Evolutionary conservation across 495 filamentous ascomycete genomes (phyloP).

Genomic region (Durotheca rogersii): DNA sequence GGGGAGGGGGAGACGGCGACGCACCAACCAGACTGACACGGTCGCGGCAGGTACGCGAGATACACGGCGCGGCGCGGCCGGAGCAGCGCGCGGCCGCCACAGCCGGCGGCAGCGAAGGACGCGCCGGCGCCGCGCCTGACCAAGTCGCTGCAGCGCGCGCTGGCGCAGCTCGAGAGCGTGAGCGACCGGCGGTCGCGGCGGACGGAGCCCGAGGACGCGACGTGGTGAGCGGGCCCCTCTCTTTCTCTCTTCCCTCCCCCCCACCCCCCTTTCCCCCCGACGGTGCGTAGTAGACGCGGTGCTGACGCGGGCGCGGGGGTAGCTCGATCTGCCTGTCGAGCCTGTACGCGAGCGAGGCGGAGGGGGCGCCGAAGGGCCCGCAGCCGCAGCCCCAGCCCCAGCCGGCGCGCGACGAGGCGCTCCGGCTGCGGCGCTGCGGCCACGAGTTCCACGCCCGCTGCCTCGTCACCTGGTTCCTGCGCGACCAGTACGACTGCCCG

Average conservation of each 20-base stretch:
- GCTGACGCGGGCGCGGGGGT: background rate
- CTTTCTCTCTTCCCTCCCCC: too few species aligned
- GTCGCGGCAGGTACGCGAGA: conserved; percentile 3
- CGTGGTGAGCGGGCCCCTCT: conserved; percentile 17
- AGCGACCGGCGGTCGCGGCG: conserved; percentile 12
- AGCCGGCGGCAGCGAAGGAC: too few species aligned
- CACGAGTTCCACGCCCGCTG: conserved; percentile 33
- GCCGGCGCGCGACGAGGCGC: conserved; percentile 19
- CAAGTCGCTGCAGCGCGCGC: conserved; percentile 16
- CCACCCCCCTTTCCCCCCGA: too few species aligned
- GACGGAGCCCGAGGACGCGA: conserved; percentile 14
- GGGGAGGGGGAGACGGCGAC: too few species aligned
- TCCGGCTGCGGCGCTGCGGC: conserved; percentile 25
- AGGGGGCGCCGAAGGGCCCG: background rate
- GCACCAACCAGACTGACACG: too few species aligned
- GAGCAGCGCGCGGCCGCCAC: too few species aligned
- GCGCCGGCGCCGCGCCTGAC: conserved; percentile 5
- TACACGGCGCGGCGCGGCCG: too few species aligned
- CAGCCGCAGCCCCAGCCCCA: too few species aligned
- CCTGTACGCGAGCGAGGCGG: conserved; percentile 10
- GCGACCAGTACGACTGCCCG: conserved; percentile 23
- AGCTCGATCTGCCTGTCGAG: conserved; percentile 23
- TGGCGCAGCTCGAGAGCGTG: conserved; percentile 16
- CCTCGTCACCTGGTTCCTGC: conserved; percentile 27
- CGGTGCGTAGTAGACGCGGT: too few species aligned